These are phyloP conservation scores for Cystoisospora suis DNA, from an alignment of 169 alveolate genomes.

Conservation along the genomic window DNA sequence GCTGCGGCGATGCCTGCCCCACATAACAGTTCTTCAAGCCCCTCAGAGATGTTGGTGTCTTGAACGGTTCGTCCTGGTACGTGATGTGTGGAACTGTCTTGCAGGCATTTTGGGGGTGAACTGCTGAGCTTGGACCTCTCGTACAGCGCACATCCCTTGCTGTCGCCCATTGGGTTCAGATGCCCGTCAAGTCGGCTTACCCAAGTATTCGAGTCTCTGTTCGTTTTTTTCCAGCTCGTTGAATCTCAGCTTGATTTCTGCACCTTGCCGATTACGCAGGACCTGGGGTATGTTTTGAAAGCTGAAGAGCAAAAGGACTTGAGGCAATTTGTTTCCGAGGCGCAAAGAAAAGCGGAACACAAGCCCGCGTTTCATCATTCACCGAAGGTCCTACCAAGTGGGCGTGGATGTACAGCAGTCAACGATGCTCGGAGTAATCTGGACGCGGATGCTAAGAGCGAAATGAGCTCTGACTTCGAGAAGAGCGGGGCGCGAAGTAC, in stretches of 20 bases:
- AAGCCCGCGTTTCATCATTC: too few relatives aligned
- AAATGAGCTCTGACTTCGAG: too few relatives aligned
- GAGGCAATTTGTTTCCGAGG: background rate
- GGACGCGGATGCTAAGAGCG: too few relatives aligned
- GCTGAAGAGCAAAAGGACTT: background rate
- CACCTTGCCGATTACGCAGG: background rate
- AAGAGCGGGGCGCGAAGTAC: too few relatives aligned
- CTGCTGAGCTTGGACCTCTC: background rate
- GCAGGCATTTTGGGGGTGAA: background rate
- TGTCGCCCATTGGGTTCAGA: background rate
- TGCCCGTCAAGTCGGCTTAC: background rate
- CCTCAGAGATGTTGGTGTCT: too few relatives aligned
- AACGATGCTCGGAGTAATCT: too few relatives aligned
- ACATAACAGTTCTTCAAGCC: too few relatives aligned
- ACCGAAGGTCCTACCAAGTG: too few relatives aligned
- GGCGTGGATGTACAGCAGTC: too few relatives aligned
- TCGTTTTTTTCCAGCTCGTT: background rate
- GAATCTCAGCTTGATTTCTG: background rate
- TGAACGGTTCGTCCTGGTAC: background rate
- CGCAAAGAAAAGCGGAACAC: background rate
- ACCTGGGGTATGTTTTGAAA: background rate
- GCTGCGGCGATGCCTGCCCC: too few relatives aligned
- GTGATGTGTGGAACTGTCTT: background rate
- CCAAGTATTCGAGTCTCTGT: background rate
- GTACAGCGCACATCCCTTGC: constrained; percentile 1